phyloP scores from a whole-genome alignment of 2,329 filamentous ascomycete genomes.

The Pseudocercospora fijiensis region DNA sequence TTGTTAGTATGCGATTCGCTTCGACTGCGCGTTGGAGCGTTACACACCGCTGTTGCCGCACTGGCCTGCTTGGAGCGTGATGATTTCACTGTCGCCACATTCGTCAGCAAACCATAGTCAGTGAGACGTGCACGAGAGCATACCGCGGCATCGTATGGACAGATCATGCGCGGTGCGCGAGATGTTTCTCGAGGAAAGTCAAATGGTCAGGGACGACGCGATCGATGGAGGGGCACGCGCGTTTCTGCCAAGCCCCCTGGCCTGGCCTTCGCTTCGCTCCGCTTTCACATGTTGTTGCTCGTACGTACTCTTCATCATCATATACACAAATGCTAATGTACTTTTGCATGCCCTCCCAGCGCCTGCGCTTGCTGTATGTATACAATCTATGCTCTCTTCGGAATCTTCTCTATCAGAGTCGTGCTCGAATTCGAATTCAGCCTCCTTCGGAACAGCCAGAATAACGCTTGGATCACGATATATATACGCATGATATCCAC shows the following conservation, averaged over 20 bases:
- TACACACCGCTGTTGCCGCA: constrained; percentile 97
- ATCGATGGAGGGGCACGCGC: constrained; percentile 9
- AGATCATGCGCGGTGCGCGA: constrained; percentile 6
- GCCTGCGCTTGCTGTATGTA: neutral
- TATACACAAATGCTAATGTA: neutral
- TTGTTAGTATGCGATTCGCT: constrained; percentile 14
- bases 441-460: constrained; percentile 25
- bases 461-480: constrained; percentile 21
- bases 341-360: neutral
- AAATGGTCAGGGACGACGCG: constrained; percentile 11
- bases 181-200: constrained; percentile 3
- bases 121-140: neutral
- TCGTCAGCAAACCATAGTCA: neutral
- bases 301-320: neutral
- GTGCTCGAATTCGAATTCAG: constrained; percentile 12
- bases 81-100: constrained; percentile 74
- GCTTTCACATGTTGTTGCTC: neutral
- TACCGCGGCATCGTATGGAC: constrained; percentile 16
- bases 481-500: constrained; percentile 25
- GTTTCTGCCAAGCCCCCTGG: constrained; percentile 4
- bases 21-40: constrained; percentile 17
- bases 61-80: constrained; percentile 97
- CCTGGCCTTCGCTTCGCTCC: no score
- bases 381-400: constrained; percentile 10
- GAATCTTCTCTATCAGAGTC: constrained; percentile 19